Evolutionary conservation across 2,329 filamentous ascomycete species (phyloP), one percentile per base, ranked within the genome.

Genomic region (Aspergillus proliferans): DNA sequence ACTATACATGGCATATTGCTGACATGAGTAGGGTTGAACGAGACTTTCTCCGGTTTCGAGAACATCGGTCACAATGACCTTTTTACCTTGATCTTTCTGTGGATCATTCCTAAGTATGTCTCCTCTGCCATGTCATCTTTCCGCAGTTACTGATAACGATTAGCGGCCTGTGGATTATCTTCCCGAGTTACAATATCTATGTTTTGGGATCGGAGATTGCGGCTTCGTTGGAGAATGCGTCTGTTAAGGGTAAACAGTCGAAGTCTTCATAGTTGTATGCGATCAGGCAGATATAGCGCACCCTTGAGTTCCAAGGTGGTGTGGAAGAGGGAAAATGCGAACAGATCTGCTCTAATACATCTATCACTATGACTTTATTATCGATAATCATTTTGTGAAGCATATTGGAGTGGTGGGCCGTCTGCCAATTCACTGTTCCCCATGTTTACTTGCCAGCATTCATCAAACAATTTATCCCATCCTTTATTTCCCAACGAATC

Each of bases 91-190:
- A 56, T 85, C 9, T 70, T 79, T 28, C 66, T 84, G 21, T 88
- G 83, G 75, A 78, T 83, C 26, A 68, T 87, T 52, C 83, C 84
- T 28, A 87, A 87, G 82, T 85, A 68, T 72, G 79, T 71, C 49
- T 4, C 18, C 19, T 18, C 28, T 39, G 1, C 9, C 33, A 15
- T 14, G 19, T 43, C 10, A 43, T 28, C 9, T 19, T 38, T 28
- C 22, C 39, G 22, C 10, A 22, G 44, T 46, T 28, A 45, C 53
- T 65, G 49, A 64, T 52, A 19, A 18, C 18, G 51, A 45, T 51
- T 47, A 85, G 82, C 64, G 81, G 80, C 33, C 69, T 79, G 6
- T 87, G 85, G 84, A 68, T 87, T 50, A 58, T 84, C 9, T 74
- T 86, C 40, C 83, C 84, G 1, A 60, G 69, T 0, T 86, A 86